Percentiles rank a stretch among this genome's conserved stretches.
These are phyloP conservation scores for Ganoderma meredithae DNA, from an alignment of 1,284 basidiomycete species.

Conservation along the genomic window DNA sequence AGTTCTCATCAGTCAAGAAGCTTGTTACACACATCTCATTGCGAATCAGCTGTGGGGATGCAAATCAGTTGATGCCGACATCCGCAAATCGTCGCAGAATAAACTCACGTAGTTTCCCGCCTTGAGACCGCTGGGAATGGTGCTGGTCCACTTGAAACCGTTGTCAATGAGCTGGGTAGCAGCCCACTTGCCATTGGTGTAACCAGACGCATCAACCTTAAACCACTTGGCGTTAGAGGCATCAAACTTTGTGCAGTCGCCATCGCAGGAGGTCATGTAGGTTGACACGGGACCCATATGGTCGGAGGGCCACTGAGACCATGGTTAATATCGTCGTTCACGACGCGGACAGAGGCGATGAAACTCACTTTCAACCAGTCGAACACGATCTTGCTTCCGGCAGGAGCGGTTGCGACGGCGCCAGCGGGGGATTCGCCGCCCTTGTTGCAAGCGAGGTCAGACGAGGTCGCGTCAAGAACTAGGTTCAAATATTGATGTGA, in stretches of 20 bases:
- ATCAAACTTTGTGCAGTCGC: slow-evolving; percentile 45
- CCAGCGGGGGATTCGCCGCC: slow-evolving; percentile 39
- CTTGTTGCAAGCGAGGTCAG: slow-evolving; percentile 42
- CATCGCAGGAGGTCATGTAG: slow-evolving; percentile 49
- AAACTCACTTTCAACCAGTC: slow-evolving; percentile 39
- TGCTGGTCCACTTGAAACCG: slow-evolving; percentile 39
- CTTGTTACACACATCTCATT: slow-evolving; percentile 43
- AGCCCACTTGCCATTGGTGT: slow-evolving; percentile 44
- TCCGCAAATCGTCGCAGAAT: not conserved
- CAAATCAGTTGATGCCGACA: not conserved
- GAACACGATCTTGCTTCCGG: slow-evolving; percentile 41
- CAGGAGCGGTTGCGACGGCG: slow-evolving; percentile 35
- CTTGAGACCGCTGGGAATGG: slow-evolving; percentile 45
- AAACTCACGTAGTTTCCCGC: slow-evolving; percentile 46
- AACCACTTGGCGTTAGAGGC: slow-evolving; percentile 46
- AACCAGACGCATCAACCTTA: slow-evolving; percentile 47
- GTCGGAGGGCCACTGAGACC: slow-evolving; percentile 31
- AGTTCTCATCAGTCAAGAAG: not conserved
- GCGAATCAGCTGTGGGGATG: slow-evolving; percentile 41
- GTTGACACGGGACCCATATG: slow-evolving; percentile 46
- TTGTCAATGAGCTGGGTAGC: slow-evolving; percentile 43
- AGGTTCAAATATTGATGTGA: not conserved
- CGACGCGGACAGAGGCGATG: no score
- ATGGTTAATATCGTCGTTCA: not conserved
- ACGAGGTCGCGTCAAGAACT: slow-evolving; percentile 38